Conservation (phyloP, 2,329 filamentous ascomycete species). For the Arthrobotrys pseudoclavata region DNA sequence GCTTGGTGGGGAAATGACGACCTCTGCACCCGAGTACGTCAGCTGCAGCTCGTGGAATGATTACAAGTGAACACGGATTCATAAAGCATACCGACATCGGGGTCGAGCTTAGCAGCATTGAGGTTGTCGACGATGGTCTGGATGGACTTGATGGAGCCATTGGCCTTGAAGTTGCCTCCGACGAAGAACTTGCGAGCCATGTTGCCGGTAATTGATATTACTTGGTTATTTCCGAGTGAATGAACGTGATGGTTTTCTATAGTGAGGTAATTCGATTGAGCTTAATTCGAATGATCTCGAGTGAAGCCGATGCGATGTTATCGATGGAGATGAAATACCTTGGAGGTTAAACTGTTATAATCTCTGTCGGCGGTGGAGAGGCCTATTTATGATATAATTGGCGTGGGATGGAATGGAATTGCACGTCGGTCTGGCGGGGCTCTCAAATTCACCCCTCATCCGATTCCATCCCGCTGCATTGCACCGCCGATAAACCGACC, state of each 20-base stretch:
- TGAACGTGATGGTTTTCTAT: constrained; percentile 25
- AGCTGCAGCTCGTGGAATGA: not conserved
- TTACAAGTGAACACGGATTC: constrained; percentile 1
- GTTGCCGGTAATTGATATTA: constrained; percentile 29
- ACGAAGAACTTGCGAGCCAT: constrained; percentile 87
- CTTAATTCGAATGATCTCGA: not conserved
- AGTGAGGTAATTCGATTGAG: constrained; percentile 11
- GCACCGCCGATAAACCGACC: constrained; percentile 41
- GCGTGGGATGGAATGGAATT: not conserved
- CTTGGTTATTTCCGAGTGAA: constrained; percentile 16
- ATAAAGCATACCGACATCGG: constrained; percentile 75
- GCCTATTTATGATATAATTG: constrained; percentile 47
- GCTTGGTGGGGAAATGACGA: constrained; percentile 90
- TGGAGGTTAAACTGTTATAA: not conserved
- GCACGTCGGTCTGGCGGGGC: constrained; percentile 44
- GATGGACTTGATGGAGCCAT: constrained; percentile 90
- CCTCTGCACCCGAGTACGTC: constrained; percentile 77
- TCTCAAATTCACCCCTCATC: constrained; percentile 31
- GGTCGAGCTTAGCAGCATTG: constrained; percentile 85
- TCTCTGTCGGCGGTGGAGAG: constrained; percentile 5
- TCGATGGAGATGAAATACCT: constrained; percentile 22
- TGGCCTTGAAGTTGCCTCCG: constrained; percentile 99
- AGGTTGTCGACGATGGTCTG: constrained; percentile 90
- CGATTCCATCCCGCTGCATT: not conserved
- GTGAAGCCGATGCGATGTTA: constrained; percentile 10